phyloP scores from a whole-genome alignment of 1,284 basidiomycete species.

The Melampsora occidentalis region DNA sequence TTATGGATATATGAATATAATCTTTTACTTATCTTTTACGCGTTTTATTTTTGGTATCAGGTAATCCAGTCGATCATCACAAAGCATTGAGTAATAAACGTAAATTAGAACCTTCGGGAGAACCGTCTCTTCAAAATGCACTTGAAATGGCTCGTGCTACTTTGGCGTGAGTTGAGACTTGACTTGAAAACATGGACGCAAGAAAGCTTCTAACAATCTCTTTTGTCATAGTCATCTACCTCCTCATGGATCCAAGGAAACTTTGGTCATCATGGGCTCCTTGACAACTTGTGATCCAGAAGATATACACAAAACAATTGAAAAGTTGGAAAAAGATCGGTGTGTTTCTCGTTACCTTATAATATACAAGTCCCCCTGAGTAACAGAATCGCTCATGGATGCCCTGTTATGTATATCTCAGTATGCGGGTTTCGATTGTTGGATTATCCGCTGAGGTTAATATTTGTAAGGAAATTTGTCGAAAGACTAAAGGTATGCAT shows the following conservation, averaged over 20 bases:
- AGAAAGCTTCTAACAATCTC: neutral
- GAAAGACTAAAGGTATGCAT: constrained; percentile 43
- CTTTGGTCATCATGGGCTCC: constrained; percentile 87
- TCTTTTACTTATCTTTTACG: neutral
- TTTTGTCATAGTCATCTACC: constrained; percentile 72
- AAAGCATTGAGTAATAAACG: constrained; percentile 79
- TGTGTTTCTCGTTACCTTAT: constrained; percentile 2
- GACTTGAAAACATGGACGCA: too few relatives aligned
- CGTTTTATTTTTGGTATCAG: constrained; percentile 55
- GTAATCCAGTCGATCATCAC: constrained; percentile 90
- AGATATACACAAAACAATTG: constrained; percentile 88
- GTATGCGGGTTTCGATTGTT: constrained; percentile 86
- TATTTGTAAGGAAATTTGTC: constrained; percentile 75
- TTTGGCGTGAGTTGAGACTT: constrained; percentile 65
- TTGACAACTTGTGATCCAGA: constrained; percentile 95
- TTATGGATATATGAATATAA: neutral
- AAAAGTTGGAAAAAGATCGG: constrained; percentile 67
- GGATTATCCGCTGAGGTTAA: constrained; percentile 95
- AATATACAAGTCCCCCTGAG: neutral
- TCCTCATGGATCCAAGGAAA: constrained; percentile 89
- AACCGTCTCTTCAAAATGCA: constrained; percentile 93
- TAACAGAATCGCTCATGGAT: neutral
- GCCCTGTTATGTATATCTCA: constrained; percentile 53
- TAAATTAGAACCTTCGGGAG: constrained; percentile 81
- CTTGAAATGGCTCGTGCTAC: constrained; percentile 89